Evolutionary conservation across 345 rosid genomes (phyloP).

Genomic region (Citrus mangshanensis): DNA sequence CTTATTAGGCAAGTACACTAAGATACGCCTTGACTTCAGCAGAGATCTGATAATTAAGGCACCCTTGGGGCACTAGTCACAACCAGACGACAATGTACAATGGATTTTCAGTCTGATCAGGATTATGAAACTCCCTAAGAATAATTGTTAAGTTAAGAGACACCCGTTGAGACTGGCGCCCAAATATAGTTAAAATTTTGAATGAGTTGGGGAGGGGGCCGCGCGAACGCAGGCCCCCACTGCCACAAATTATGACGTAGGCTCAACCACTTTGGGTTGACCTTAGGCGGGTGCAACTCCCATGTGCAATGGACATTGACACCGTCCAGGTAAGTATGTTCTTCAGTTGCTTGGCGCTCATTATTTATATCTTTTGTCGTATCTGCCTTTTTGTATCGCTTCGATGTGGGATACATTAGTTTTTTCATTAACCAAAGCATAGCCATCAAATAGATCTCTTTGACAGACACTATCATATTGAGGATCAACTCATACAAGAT

Average conservation of each 20-base stretch:
- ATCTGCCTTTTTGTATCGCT: accelerated
- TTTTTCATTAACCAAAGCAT: not conserved
- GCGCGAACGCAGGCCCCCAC: not conserved
- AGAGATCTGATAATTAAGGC: no score
- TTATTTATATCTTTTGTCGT: not conserved
- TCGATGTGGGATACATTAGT: not conserved
- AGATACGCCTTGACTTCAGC: no score
- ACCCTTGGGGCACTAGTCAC: no score
- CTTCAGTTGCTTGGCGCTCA: accelerated
- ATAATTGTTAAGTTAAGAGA: no score
- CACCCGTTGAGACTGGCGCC: accelerated
- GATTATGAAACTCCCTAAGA: no score
- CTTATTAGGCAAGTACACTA: no score
- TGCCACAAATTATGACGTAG: conserved; percentile 31
- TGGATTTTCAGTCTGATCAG: no score
- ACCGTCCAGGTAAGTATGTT: conserved; percentile 14
- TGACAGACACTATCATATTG: no score
- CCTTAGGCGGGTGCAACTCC: conserved; percentile 1
- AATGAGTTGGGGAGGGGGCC: not conserved
- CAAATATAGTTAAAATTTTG: accelerated
- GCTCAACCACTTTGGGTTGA: conserved; percentile 1
- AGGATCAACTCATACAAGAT: not conserved
- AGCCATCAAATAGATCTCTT: no score
- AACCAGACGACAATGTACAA: no score
- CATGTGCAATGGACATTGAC: conserved; percentile 13